A percentile compares a stretch with the other conserved stretches of the same genome.
phyloP scores from a whole-genome alignment of 2,329 filamentous ascomycete species.

The Stenocarpella maydis region DNA sequence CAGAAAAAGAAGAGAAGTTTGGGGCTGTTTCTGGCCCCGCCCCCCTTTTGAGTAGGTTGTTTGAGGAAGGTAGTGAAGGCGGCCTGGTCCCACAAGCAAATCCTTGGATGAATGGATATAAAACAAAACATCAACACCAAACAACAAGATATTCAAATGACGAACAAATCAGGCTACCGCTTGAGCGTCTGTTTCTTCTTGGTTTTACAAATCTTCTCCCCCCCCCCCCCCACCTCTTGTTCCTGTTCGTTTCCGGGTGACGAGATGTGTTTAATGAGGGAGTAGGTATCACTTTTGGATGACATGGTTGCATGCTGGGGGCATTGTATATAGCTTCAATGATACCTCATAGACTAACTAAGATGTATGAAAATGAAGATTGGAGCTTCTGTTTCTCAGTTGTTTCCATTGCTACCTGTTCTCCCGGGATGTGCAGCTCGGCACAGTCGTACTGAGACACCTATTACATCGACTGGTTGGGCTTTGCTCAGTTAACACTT shows the following conservation, averaged over 20 bases:
- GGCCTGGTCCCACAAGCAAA: neutral
- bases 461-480: neutral
- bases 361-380: conserved; percentile 34
- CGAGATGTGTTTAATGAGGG: conserved; percentile 8
- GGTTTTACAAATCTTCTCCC: no score
- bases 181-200: neutral
- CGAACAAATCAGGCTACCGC: conserved; percentile 1
- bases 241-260: neutral
- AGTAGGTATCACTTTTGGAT: conserved; percentile 5
- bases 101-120: conserved; percentile 14
- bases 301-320: conserved; percentile 20
- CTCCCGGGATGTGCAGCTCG: neutral
- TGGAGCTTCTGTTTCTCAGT: neutral
- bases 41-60: neutral
- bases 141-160: conserved; percentile 3
- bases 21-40: neutral
- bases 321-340: conserved; percentile 37
- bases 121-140: conserved; percentile 7
- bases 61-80: neutral
- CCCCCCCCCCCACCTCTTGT: neutral
- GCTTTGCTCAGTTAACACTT: neutral
- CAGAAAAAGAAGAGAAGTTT: neutral
- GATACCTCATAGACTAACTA: conserved; percentile 39
- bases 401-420: no score
- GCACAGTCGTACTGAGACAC: no score